Conservation (phyloP, 345 rosid genomes). For the Triadica sebifera region DNA sequence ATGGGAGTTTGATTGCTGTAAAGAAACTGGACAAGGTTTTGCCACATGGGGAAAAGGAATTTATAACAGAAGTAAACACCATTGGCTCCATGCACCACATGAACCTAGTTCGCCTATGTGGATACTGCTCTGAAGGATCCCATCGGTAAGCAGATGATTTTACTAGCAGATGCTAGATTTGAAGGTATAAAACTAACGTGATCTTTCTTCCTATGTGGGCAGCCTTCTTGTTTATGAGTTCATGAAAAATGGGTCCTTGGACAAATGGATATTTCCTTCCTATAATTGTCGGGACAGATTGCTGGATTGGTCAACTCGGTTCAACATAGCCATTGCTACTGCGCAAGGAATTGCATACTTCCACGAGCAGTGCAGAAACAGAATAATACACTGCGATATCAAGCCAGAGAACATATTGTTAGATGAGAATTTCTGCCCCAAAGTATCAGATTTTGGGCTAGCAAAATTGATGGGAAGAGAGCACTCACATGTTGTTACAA, state of each 20-base stretch:
- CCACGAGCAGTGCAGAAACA: conserved; percentile 32
- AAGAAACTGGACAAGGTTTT: conserved; percentile 35
- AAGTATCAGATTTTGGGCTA: conserved; percentile 33
- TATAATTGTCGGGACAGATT: conserved; percentile 9
- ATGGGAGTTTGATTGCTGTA: conserved; percentile 33
- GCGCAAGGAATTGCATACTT: conserved; percentile 36
- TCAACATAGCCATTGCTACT: conserved; percentile 30
- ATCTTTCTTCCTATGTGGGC: not conserved
- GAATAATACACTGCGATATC: conserved; percentile 36
- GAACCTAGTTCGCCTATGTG: conserved; percentile 35
- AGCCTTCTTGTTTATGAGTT: conserved; percentile 35
- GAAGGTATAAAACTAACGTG: no score
- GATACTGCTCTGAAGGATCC: conserved; percentile 29
- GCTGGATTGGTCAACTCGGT: conserved; percentile 31
- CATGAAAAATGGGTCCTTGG: conserved; percentile 33
- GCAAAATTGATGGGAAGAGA: conserved; percentile 37
- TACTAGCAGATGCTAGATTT: not conserved
- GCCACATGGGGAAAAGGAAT: conserved; percentile 36
- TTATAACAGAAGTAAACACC: conserved; percentile 35
- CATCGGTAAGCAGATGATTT: conserved; percentile 45
- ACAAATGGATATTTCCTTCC: conserved; percentile 33
- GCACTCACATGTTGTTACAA: conserved; percentile 34
- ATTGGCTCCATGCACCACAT: conserved; percentile 38
- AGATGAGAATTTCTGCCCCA: conserved; percentile 32
- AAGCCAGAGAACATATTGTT: conserved; percentile 33